Evolutionary conservation across 305 asterid species (phyloP), one percentile per base, ranked within the genome.

Genomic region (Fraxinus velutina): DNA sequence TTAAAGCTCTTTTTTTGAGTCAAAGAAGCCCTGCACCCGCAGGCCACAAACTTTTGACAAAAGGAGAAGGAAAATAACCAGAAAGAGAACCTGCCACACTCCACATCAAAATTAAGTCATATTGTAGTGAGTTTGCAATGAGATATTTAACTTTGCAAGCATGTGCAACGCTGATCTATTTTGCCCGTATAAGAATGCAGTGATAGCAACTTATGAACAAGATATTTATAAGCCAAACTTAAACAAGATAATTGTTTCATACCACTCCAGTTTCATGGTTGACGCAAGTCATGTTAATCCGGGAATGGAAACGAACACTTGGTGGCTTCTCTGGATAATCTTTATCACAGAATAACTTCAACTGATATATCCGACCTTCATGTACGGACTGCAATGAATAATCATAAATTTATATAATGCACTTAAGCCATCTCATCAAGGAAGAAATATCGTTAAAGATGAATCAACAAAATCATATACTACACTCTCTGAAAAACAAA

Each of bases 291-390:
- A 89, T 85, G 89, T 89, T 89, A 52, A 89, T 50, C 75, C 90
- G 87, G 57, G 90, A 89, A 86, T 89, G 90, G 81, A 89, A 89
- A 19, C 92, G 90, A 73, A 87, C 90, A 78, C 76, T 86, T 64
- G 92, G 92, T 84, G 92, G 92, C 86, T 86, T 89, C 87, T 89
- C 92, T 12, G 92, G 92, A 76, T 89, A 89, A 84, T 89, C 90
- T 86, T 89, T 89, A 84, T 89, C 92, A 72, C 92, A 89, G 68
- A 89, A 87, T 79, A 88, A 76, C 89, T 88, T 88, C 89, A 88
- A 72, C 83, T 88, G 91, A 80, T 88, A 88, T 81, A 89, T 87
- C 80, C 92, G 90, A n/a, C 90, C 92, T 84, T 89, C 92, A 34
- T 89, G 92, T 81, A 89, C 90, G 22, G 89, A 87, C 92, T 89